Percentiles rank a stretch among this genome's conserved stretches.
Conservation (phyloP, 495 filamentous ascomycete species). For the Aspergillus nidulans region DNA sequence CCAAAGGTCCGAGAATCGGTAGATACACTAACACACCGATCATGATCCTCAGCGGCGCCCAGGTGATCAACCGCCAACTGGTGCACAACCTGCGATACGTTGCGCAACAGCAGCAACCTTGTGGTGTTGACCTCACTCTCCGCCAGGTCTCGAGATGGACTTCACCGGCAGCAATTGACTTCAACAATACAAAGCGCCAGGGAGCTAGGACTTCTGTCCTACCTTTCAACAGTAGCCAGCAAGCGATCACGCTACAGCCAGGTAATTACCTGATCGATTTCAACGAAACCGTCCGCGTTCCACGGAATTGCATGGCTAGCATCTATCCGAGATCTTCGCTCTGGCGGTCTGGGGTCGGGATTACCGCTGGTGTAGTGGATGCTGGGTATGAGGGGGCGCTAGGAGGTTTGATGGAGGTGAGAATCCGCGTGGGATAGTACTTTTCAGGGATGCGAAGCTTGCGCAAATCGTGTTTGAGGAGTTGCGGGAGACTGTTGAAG, state of each 20-base stretch:
- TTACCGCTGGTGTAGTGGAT: slow-evolving; percentile 43
- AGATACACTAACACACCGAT: background rate
- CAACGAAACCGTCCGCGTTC: slow-evolving; percentile 41
- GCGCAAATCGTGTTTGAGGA: slow-evolving; percentile 42
- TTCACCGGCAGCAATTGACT: slow-evolving; percentile 39
- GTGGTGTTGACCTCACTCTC: slow-evolving; percentile 40
- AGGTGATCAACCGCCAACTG: slow-evolving; percentile 23
- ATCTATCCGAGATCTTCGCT: slow-evolving; percentile 37
- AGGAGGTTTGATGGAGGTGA: slow-evolving; percentile 40
- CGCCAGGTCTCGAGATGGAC: slow-evolving; percentile 30
- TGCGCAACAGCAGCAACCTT: slow-evolving; percentile 39
- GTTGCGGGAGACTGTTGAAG: slow-evolving; percentile 30
- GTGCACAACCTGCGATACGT: slow-evolving; percentile 27
- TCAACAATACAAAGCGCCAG: slow-evolving; percentile 36
- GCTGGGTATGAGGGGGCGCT: slow-evolving; percentile 44
- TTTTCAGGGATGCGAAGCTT: slow-evolving; percentile 33
- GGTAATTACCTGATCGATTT: slow-evolving; percentile 45
- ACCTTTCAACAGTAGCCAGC: slow-evolving; percentile 15
- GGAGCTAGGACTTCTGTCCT: slow-evolving; percentile 23
- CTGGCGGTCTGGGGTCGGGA: slow-evolving; percentile 33
- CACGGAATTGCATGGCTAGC: slow-evolving; percentile 35
- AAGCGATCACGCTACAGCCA: slow-evolving; percentile 19
- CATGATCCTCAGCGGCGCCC: slow-evolving; percentile 25
- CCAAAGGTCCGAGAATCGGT: background rate
- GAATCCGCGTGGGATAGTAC: slow-evolving; percentile 32